Conservation (phyloP, 495 filamentous ascomycete genomes). For the Annulohypoxylon moriforme region DNA sequence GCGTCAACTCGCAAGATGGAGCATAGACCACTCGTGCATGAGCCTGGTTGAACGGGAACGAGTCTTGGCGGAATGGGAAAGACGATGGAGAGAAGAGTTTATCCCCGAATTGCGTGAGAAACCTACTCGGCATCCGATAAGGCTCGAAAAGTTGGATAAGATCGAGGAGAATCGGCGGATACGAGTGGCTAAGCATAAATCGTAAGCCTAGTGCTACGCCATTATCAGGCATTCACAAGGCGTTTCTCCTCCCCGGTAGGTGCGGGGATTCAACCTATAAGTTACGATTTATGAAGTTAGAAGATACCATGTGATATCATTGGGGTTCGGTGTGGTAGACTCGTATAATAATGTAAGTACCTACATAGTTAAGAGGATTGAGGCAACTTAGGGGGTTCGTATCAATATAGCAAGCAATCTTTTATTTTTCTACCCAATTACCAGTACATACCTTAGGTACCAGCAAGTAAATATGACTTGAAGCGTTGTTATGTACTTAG, state of each 20-base stretch:
- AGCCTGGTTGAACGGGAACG: constrained; percentile 46
- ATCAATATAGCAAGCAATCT: not conserved
- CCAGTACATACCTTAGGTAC: no score
- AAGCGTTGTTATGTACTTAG: not conserved
- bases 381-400: not conserved
- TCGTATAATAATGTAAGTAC: not conserved
- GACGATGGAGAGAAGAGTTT: constrained; percentile 56
- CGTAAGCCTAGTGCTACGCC: not conserved
- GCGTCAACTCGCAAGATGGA: constrained; percentile 66
- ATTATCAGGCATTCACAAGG: constrained; percentile 11
- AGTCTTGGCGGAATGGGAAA: constrained; percentile 55
- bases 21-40: constrained; percentile 64
- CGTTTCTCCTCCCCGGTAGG: not conserved
- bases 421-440: not conserved
- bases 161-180: constrained; percentile 17
- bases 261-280: no score
- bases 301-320: constrained; percentile 27
- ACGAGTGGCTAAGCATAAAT: constrained; percentile 6
- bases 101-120: constrained; percentile 39
- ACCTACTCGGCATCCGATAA: constrained; percentile 1
- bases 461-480: not conserved
- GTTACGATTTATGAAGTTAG: constrained; percentile 28
- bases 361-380: constrained; percentile 1
- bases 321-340: no score
- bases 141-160: constrained; percentile 17